Percentiles rank a stretch among this genome's conserved stretches.
These are phyloP conservation scores for Ogataea zsoltii DNA, from an alignment of 805 yeast species.

Conservation along the genomic window DNA sequence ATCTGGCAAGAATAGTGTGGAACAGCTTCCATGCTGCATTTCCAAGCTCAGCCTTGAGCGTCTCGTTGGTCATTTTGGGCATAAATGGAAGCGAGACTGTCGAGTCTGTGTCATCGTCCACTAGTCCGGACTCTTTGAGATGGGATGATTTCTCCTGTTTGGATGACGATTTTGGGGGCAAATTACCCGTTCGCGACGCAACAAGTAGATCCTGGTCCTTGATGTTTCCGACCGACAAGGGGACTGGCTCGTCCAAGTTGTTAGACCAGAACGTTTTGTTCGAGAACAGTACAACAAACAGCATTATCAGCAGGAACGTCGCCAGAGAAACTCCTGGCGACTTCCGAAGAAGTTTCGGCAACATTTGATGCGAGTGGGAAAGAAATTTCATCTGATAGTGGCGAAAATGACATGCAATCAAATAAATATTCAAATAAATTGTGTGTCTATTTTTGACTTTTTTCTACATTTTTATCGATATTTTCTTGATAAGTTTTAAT, in stretches of 20 bases:
- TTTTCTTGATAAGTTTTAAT: not conserved
- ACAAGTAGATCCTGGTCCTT: not conserved
- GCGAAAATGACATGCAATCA: too few species aligned
- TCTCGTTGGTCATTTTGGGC: slow-evolving; percentile 91
- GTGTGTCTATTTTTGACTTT: not conserved
- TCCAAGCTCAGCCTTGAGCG: slow-evolving; percentile 72
- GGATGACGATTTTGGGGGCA: slow-evolving; percentile 1
- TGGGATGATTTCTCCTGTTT: not conserved
- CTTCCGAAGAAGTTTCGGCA: slow-evolving; percentile 15
- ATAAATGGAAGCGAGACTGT: slow-evolving; percentile 49
- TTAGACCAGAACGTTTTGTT: slow-evolving; percentile 21
- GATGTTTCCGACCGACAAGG: slow-evolving; percentile 10
- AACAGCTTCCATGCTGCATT: slow-evolving; percentile 89
- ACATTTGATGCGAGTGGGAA: slow-evolving; percentile 1
- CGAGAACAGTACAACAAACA: slow-evolving; percentile 21
- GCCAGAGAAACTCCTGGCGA: slow-evolving; percentile 22
- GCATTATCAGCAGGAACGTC: slow-evolving; percentile 18
- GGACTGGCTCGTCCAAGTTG: slow-evolving; percentile 24
- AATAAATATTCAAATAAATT: too few species aligned
- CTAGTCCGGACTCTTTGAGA: slow-evolving; percentile 7
- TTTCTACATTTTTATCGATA: not conserved
- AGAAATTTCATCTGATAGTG: slow-evolving; percentile 2
- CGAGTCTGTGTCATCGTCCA: slow-evolving; percentile 3
- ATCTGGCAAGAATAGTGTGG: slow-evolving; percentile 90
- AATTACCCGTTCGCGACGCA: slow-evolving; percentile 4